phyloP scores from a whole-genome alignment of 805 yeast genomes.

The Hanseniaspora mollemarum region DNA sequence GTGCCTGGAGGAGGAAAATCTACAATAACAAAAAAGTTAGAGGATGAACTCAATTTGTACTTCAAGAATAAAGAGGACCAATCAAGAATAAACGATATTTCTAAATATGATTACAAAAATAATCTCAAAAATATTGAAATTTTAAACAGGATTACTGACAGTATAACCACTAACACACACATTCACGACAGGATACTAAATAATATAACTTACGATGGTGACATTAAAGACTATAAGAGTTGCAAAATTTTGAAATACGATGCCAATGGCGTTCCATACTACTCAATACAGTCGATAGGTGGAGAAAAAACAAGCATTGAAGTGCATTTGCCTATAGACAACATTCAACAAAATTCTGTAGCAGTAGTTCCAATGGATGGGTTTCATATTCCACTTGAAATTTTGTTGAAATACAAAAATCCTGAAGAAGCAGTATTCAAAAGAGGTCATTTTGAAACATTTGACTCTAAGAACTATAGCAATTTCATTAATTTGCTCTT shows the following conservation, averaged over 20 bases:
- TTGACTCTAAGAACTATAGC: constrained; percentile 44
- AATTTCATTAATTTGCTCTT: constrained; percentile 20
- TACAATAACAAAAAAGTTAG: constrained; percentile 45
- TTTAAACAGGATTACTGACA: background rate
- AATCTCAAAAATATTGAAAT: background rate
- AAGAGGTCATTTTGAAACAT: constrained; percentile 81
- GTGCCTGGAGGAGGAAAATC: constrained; percentile 82
- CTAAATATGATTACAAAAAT: background rate
- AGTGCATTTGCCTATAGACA: background rate
- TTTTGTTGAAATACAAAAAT: constrained; percentile 41
- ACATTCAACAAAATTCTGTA: constrained; percentile 17
- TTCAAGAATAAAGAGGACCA: background rate
- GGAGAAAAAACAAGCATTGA: constrained; percentile 10
- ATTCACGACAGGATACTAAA: no score
- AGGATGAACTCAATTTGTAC: constrained; percentile 31
- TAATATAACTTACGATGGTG: background rate
- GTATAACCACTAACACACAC: background rate
- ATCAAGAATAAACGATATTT: background rate
- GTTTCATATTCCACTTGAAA: constrained; percentile 48
- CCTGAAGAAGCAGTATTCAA: constrained; percentile 46
- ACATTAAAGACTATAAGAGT: constrained; percentile 22
- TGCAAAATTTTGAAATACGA: constrained; percentile 11
- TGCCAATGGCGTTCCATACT: background rate
- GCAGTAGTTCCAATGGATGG: constrained; percentile 62
- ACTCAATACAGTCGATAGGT: constrained; percentile 14